These are phyloP conservation scores for Psilocybe cyanescens DNA, from an alignment of 768 basidiomycete species.

Conservation along the genomic window DNA sequence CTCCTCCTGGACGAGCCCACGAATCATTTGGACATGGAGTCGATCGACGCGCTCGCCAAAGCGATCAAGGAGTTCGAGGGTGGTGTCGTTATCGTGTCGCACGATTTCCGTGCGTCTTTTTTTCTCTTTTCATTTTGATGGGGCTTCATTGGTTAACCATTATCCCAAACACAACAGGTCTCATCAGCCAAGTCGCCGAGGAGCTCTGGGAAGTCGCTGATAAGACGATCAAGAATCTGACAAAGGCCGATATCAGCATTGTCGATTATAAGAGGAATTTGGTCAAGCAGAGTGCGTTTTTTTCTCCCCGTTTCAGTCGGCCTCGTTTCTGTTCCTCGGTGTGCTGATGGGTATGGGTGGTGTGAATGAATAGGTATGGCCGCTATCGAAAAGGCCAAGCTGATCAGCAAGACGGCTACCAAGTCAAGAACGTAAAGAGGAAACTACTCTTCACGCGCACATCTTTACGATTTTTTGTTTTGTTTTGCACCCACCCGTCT, in stretches of 20 bases:
- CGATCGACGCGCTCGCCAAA: conserved; percentile 92
- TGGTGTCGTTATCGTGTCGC: conserved; percentile 98
- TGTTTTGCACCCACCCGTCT: too few species aligned
- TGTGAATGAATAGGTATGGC: conserved; percentile 57
- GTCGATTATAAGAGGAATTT: conserved; percentile 92
- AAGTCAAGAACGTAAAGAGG: conserved; percentile 65
- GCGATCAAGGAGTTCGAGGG: conserved; percentile 98
- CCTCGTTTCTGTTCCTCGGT: neutral
- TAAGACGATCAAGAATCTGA: conserved; percentile 90
- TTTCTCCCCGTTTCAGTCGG: neutral
- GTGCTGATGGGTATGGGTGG: neutral
- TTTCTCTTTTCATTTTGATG: neutral
- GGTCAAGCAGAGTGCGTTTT: conserved; percentile 66
- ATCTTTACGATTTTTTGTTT: too few species aligned
- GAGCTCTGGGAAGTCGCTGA: conserved; percentile 99
- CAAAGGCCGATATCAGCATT: conserved; percentile 90
- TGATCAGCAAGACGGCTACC: conserved; percentile 82
- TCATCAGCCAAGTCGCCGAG: conserved; percentile 97
- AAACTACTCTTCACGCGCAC: too few species aligned
- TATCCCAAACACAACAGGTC: conserved; percentile 46
- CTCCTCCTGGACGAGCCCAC: conserved; percentile 95
- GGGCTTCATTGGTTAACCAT: too few species aligned
- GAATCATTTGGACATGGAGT: conserved; percentile 97
- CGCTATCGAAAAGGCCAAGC: conserved; percentile 91
- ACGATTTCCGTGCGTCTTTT: conserved; percentile 89